A percentile compares a stretch with the other conserved stretches of the same genome.
Evolutionary conservation across 495 filamentous ascomycete species (phyloP).

Genomic region (Aspergillus affinis): DNA sequence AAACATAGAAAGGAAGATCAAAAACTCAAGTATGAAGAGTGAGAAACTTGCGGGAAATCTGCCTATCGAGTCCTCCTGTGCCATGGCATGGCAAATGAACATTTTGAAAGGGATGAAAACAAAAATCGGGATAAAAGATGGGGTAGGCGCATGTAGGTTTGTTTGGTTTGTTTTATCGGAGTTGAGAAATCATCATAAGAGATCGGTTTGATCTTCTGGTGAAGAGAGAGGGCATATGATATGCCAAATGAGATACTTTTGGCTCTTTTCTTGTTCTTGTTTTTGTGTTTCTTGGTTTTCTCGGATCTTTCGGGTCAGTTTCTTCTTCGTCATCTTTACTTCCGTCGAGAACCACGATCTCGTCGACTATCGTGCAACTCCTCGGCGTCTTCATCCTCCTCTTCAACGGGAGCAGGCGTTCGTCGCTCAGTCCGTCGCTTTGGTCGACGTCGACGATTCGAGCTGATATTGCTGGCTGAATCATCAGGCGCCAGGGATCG

Average conservation of each 20-base stretch:
- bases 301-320: neutral
- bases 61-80: neutral
- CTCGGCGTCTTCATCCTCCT: constrained; percentile 67
- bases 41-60: neutral
- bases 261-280: neutral
- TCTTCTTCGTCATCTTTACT: constrained; percentile 27
- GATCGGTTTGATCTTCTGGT: neutral
- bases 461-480: constrained; percentile 84
- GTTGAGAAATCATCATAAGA: neutral
- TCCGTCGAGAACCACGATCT: constrained; percentile 24
- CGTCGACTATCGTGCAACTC: constrained; percentile 28
- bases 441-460: constrained; percentile 65
- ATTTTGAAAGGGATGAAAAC: neutral
- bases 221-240: neutral
- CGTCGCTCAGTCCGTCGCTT: constrained; percentile 70
- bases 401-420: constrained; percentile 82
- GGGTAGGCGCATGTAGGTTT: neutral
- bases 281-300: neutral
- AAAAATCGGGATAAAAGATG: neutral
- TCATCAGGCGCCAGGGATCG: constrained; percentile 71
- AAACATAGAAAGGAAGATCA: neutral
- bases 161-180: neutral
- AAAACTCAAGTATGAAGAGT: too few relatives aligned
- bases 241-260: neutral
- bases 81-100: neutral